Conservation (phyloP, 148 eudicot species). For the Rhododendron henanense region DNA sequence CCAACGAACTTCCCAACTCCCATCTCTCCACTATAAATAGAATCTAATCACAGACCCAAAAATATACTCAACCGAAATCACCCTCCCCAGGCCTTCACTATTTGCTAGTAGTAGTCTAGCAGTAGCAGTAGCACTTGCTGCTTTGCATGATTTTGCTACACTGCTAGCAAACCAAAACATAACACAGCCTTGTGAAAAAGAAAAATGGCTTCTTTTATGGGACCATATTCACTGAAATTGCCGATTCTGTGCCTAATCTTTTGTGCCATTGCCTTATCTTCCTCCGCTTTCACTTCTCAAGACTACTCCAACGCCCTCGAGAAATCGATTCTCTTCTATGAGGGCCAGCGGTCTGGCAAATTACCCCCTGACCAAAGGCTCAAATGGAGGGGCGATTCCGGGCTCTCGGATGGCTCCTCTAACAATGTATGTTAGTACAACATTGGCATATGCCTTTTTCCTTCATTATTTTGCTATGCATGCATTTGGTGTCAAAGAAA, state of each 20-base stretch:
- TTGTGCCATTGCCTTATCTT: conserved; percentile 16
- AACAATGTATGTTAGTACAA: conserved; percentile 23
- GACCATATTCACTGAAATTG: conserved; percentile 2
- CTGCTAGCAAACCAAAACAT: not conserved
- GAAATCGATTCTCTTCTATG: conserved; percentile 74
- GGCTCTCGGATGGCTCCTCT: conserved; percentile 61
- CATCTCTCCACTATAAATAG: not conserved
- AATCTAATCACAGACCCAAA: not conserved
- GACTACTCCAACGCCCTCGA: conserved; percentile 59
- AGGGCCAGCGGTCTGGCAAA: conserved; percentile 81
- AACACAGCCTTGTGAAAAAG: not conserved
- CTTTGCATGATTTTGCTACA: not conserved
- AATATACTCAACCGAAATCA: not conserved
- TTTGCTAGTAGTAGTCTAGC: not conserved
- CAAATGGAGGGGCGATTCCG: conserved; percentile 72
- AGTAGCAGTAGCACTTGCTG: not conserved
- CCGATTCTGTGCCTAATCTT: conserved; percentile 20
- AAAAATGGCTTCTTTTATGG: conserved; percentile 10
- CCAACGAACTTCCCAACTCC: conserved; percentile 22
- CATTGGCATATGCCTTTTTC: not conserved
- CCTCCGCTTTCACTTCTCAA: conserved; percentile 41
- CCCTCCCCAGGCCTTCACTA: not conserved
- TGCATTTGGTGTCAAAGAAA: not conserved
- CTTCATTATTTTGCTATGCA: not conserved
- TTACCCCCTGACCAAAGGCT: conserved; percentile 55